These are phyloP conservation scores for Trypanosoma mega DNA, from an alignment of 208 protist genomes.

Conservation along the genomic window DNA sequence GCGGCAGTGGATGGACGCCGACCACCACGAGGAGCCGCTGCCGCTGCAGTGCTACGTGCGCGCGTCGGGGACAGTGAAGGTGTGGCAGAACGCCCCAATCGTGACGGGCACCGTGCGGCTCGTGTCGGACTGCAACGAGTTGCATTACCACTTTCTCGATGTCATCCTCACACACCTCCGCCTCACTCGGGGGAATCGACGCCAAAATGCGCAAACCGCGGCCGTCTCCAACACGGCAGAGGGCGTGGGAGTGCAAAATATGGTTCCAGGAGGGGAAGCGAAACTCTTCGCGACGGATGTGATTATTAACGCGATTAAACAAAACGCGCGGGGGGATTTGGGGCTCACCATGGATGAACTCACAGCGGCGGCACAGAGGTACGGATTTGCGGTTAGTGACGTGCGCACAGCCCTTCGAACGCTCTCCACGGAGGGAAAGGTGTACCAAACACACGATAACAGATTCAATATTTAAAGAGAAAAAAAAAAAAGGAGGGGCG, in stretches of 20 bases:
- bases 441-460: conserved; percentile 86
- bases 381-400: conserved; percentile 64
- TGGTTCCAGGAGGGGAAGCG: conserved; percentile 60
- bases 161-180: conserved; percentile 88
- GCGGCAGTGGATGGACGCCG: conserved; percentile 83
- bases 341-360: conserved; percentile 86
- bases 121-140: conserved; percentile 87
- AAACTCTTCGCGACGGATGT: conserved; percentile 81
- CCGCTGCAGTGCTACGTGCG: conserved; percentile 78
- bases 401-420: conserved; percentile 72
- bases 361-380: conserved; percentile 52
- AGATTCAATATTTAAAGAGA: conserved; percentile 69
- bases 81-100: conserved; percentile 80
- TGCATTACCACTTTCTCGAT: conserved; percentile 89
- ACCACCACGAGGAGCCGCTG: conserved; percentile 59
- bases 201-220: conserved; percentile 24
- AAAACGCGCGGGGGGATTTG: conserved; percentile 42
- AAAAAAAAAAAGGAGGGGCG: conserved; percentile 1
- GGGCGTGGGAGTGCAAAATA: conserved; percentile 60
- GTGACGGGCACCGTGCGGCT: conserved; percentile 82
- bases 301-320: conserved; percentile 67
- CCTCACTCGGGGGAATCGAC: conserved; percentile 64
- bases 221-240: conserved; percentile 56
- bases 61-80: conserved; percentile 82
- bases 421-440: conserved; percentile 67